Percentiles rank a stretch among this genome's conserved stretches.
These are phyloP conservation scores for Jacaranda copaia DNA, from an alignment of 257 asterid genomes.

Conservation along the genomic window DNA sequence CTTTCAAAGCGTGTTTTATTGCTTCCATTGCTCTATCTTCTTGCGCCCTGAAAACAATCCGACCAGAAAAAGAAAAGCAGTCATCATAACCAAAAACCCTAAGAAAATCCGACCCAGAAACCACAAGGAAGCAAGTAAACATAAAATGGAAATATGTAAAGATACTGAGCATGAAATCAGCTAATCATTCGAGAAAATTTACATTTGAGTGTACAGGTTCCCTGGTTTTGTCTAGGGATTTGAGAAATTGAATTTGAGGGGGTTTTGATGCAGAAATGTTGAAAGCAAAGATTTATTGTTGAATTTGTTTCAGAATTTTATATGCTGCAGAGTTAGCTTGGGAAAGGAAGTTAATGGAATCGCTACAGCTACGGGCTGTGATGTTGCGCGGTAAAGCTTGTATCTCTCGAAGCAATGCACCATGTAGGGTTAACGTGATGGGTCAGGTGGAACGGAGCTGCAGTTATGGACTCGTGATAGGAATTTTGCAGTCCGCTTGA, in stretches of 20 bases:
- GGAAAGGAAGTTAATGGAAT: conserved; percentile 11
- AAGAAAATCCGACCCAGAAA: not conserved
- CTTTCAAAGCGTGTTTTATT: conserved; percentile 75
- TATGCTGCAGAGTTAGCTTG: conserved; percentile 26
- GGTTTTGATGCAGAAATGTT: conserved; percentile 20
- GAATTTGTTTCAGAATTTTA: conserved; percentile 21
- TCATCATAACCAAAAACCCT: conserved; percentile 18
- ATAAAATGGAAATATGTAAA: conserved; percentile 4
- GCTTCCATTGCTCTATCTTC: conserved; percentile 64
- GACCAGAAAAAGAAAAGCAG: not conserved
- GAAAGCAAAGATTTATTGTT: not conserved
- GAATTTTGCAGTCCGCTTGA: not conserved
- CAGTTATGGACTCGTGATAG: not conserved
- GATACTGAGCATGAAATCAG: not conserved
- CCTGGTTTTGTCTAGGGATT: conserved; percentile 30
- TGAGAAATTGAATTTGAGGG: conserved; percentile 28
- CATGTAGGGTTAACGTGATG: not conserved
- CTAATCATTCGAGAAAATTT: conserved; percentile 26
- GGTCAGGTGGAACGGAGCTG: not conserved
- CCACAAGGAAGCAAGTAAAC: not conserved
- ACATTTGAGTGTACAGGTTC: conserved; percentile 32
- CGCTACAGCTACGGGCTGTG: conserved; percentile 24
- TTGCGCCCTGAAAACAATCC: conserved; percentile 56
- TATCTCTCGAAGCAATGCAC: not conserved
- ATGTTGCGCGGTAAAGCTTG: conserved; percentile 15